These are phyloP conservation scores for Odonthalia washingtoniensis DNA, from an alignment of 31 red algal species.

Conservation along the genomic window DNA sequence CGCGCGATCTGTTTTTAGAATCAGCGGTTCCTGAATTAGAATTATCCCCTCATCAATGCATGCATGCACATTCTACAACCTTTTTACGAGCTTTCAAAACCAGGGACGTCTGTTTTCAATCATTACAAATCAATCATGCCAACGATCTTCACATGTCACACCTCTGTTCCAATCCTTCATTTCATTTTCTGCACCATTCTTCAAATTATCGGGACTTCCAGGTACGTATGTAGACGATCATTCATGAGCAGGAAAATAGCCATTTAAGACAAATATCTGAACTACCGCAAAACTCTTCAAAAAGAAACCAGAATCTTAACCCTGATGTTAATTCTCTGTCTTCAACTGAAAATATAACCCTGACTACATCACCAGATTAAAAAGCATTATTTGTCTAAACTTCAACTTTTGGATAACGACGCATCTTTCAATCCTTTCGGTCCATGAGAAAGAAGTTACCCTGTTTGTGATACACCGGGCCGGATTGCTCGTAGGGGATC, in stretches of 20 bases:
- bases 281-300: neutral
- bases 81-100: no score
- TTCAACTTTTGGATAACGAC: neutral
- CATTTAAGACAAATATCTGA: neutral
- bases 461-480: constrained; percentile 35
- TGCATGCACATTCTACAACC: no score
- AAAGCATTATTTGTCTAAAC: constrained; percentile 25
- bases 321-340: constrained; percentile 11
- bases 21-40: no score
- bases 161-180: constrained; percentile 42
- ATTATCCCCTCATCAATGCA: no score
- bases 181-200: neutral
- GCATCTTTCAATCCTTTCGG: neutral
- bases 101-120: no score
- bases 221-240: constrained; percentile 46
- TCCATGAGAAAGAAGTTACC: constrained; percentile 44
- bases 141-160: constrained; percentile 21
- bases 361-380: neutral
- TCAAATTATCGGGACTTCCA: constrained; percentile 5
- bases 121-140: constrained; percentile 26
- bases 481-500: constrained; percentile 24
- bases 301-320: neutral
- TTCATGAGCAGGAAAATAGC: neutral
- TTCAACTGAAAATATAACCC: no score
- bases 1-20: no score